Percentiles rank a stretch among this genome's conserved stretches.
These are phyloP conservation scores for Phytophthora pistaciae DNA, from an alignment of 352 stramenopile species.

Conservation along the genomic window DNA sequence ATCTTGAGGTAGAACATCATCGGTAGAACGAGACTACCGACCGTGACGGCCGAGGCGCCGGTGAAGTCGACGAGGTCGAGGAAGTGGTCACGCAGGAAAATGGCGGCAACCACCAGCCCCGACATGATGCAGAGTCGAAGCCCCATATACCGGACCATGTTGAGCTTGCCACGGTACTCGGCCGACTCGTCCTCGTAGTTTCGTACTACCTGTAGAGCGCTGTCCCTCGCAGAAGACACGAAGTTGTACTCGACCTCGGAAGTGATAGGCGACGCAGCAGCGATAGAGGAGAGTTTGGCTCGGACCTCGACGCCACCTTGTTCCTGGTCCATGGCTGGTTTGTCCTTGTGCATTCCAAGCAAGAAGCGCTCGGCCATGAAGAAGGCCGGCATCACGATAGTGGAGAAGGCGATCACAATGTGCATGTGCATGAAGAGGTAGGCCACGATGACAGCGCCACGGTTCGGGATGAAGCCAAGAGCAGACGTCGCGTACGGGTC, in stretches of 20 bases:
- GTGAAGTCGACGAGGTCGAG: slow-evolving; percentile 63
- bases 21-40: slow-evolving; percentile 50
- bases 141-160: slow-evolving; percentile 40
- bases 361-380: slow-evolving; percentile 54
- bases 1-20: slow-evolving; percentile 62
- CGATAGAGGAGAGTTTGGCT: slow-evolving; percentile 30
- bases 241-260: slow-evolving; percentile 27
- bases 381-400: slow-evolving; percentile 50
- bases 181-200: slow-evolving; percentile 37
- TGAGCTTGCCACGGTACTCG: slow-evolving; percentile 41
- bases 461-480: slow-evolving; percentile 39
- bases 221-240: slow-evolving; percentile 1
- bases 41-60: slow-evolving; percentile 46
- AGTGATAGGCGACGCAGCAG: slow-evolving; percentile 11
- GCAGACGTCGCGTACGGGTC: slow-evolving; percentile 30
- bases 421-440: slow-evolving; percentile 57
- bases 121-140: slow-evolving; percentile 46
- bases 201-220: slow-evolving; percentile 2
- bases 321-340: slow-evolving; percentile 15
- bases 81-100: slow-evolving; percentile 54
- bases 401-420: slow-evolving; percentile 60
- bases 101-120: slow-evolving; percentile 42
- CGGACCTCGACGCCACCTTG: slow-evolving; percentile 18
- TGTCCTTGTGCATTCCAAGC: slow-evolving; percentile 48
- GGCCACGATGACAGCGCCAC: slow-evolving; percentile 41